Evolutionary conservation across 164 flowering plant species (phyloP).

Genomic region (Vitis rupestris): DNA sequence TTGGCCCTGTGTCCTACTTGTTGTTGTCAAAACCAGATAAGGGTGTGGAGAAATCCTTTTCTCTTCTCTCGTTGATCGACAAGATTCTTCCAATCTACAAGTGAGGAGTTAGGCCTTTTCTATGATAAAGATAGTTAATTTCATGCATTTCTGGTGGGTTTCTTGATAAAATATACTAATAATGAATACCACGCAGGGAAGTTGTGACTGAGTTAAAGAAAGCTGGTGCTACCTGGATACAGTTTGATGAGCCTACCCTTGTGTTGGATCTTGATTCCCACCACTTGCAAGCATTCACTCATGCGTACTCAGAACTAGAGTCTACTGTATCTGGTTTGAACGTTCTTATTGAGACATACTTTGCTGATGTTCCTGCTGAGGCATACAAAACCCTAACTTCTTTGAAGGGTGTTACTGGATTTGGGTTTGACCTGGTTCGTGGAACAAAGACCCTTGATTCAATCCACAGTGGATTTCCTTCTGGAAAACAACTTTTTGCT

Average conservation of each 20-base stretch:
- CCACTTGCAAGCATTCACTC: constrained; percentile 69
- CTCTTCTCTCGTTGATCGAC: constrained; percentile 65
- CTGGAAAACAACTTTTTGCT: constrained; percentile 80
- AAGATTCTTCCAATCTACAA: constrained; percentile 73
- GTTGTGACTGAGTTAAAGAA: constrained; percentile 79
- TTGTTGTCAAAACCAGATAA: constrained; percentile 79
- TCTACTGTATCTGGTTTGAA: constrained; percentile 65
- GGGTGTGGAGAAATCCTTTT: constrained; percentile 74
- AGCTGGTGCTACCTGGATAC: constrained; percentile 90
- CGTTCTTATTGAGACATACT: constrained; percentile 68
- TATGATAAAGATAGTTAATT: background rate
- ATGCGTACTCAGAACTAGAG: constrained; percentile 73
- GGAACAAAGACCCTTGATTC: constrained; percentile 73
- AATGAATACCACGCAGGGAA: constrained; percentile 44
- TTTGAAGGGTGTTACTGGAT: constrained; percentile 67
- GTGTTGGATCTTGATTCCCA: constrained; percentile 76
- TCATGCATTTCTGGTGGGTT: background rate
- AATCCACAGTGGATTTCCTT: constrained; percentile 70
- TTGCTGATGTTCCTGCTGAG: constrained; percentile 77
- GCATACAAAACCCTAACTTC: constrained; percentile 70
- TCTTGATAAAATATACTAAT: background rate
- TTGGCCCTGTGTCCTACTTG: constrained; percentile 87
- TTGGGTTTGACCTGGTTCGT: constrained; percentile 85
- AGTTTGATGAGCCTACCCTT: constrained; percentile 87
- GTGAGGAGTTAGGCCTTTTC: constrained; percentile 33